Evolutionary conservation across 768 basidiomycete species (phyloP).

Genomic region (Boletales sp.): DNA sequence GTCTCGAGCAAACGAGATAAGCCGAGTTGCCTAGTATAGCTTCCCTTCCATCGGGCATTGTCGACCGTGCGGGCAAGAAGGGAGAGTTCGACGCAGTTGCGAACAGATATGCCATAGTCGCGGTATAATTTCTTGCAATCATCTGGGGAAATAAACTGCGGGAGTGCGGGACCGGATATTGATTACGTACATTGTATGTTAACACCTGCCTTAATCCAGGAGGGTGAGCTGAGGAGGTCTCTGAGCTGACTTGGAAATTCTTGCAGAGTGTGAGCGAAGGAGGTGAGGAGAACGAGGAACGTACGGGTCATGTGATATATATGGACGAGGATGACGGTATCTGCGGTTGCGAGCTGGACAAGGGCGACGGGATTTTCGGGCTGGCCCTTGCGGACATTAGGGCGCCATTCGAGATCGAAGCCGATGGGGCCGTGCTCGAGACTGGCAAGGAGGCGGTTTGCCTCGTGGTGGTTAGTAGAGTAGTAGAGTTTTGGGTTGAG

Average conservation of each 20-base stretch:
- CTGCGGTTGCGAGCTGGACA: constrained; percentile 61
- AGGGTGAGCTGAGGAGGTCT: constrained; percentile 48
- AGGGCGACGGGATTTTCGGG: constrained; percentile 67
- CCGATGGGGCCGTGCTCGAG: constrained; percentile 41
- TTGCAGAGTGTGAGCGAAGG: constrained; percentile 24
- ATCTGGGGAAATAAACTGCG: constrained; percentile 37
- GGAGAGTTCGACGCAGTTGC: constrained; percentile 64
- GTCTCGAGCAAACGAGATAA: constrained; percentile 61
- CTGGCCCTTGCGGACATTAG: constrained; percentile 49
- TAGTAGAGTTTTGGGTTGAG: constrained; percentile 26
- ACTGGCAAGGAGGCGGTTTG: constrained; percentile 16
- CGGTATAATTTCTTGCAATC: constrained; percentile 65
- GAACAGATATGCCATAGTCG: constrained; percentile 39
- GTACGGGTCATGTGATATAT: constrained; percentile 53
- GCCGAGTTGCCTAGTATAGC: constrained; percentile 56
- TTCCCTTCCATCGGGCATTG: constrained; percentile 69
- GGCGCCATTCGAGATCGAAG: constrained; percentile 82
- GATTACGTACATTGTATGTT: constrained; percentile 58
- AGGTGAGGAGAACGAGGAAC: not conserved
- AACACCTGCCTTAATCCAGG: constrained; percentile 67
- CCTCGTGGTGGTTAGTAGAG: constrained; percentile 31
- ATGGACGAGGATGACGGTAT: constrained; percentile 62
- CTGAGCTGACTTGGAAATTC: constrained; percentile 53
- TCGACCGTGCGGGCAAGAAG: constrained; percentile 69
- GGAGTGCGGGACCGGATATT: not conserved